Conservation (phyloP, 441 rosid species). For the Pelargonium australe region DNA sequence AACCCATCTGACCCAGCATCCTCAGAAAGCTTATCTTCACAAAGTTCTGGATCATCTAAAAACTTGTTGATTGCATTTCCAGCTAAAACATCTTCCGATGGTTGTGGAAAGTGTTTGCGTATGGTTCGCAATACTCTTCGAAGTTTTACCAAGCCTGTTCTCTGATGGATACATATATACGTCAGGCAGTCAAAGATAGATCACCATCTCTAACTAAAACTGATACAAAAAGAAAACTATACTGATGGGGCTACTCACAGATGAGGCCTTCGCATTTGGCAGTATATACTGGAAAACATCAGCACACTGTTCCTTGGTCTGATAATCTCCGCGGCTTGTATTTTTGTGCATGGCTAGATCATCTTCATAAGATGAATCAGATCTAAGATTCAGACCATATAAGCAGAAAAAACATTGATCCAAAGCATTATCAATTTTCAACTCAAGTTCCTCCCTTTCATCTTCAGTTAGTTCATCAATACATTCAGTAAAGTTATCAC, state of each 20-base stretch:
- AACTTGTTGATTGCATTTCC: slow-evolving; percentile 80
- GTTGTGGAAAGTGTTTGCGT: slow-evolving; percentile 90
- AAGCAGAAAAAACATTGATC: slow-evolving; percentile 98
- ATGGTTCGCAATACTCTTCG: slow-evolving; percentile 95
- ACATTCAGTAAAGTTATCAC: slow-evolving; percentile 32
- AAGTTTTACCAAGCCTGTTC: slow-evolving; percentile 90
- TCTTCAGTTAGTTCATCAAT: slow-evolving; percentile 53
- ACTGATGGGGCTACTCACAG: slow-evolving; percentile 57
- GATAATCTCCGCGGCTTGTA: slow-evolving; percentile 95
- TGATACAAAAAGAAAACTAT: neutral
- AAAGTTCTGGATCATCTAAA: slow-evolving; percentile 75
- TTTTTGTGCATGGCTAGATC: slow-evolving; percentile 86
- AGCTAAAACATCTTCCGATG: slow-evolving; percentile 79
- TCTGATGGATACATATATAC: slow-evolving; percentile 42
- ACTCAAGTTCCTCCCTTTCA: slow-evolving; percentile 90
- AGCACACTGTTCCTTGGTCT: slow-evolving; percentile 95
- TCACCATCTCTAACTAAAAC: slow-evolving; percentile 7
- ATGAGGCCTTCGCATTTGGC: slow-evolving; percentile 85
- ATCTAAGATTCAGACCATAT: slow-evolving; percentile 94
- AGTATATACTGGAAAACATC: slow-evolving; percentile 96
- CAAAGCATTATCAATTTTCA: slow-evolving; percentile 73
- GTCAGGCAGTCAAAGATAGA: slow-evolving; percentile 17
- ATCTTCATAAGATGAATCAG: slow-evolving; percentile 83
- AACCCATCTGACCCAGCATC: slow-evolving; percentile 87
- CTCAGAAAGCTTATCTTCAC: slow-evolving; percentile 81